Percentiles rank a stretch among this genome's conserved stretches.
Conservation (phyloP, 106 monocot genomes). For the Vanilla planifolia region DNA sequence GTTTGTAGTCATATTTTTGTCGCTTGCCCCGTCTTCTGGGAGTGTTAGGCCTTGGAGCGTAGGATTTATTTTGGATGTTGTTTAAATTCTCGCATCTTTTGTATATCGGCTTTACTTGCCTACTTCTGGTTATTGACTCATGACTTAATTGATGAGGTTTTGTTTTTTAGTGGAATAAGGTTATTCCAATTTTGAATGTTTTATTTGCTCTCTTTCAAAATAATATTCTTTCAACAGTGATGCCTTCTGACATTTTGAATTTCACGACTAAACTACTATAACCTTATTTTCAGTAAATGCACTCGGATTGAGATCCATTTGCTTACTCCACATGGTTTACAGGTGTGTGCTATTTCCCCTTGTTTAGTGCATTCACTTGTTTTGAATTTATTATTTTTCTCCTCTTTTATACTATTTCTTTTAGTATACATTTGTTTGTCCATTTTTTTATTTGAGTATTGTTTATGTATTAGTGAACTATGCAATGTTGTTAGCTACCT, state of each 20-base stretch:
- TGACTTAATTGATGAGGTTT: too few species aligned
- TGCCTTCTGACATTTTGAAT: not conserved
- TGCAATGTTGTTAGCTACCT: too few species aligned
- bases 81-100: not conserved
- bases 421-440: not conserved
- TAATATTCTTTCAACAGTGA: not conserved
- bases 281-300: slow-evolving; percentile 66
- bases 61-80: not conserved
- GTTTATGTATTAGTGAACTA: too few species aligned
- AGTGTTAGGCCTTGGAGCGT: not conserved
- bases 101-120: not conserved
- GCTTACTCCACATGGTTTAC: slow-evolving; percentile 87
- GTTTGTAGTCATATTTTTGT: not conserved
- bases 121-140: not conserved
- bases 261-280: not conserved
- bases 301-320: slow-evolving; percentile 98
- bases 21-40: not conserved
- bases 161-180: not conserved
- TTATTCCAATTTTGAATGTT: not conserved
- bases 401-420: too few species aligned
- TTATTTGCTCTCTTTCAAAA: not conserved
- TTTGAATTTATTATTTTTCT: not conserved
- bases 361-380: not conserved
- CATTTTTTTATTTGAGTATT: too few species aligned
- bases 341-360: slow-evolving; percentile 30